phyloP scores from a whole-genome alignment of 306 rosid genomes.

The Inga laurina region DNA sequence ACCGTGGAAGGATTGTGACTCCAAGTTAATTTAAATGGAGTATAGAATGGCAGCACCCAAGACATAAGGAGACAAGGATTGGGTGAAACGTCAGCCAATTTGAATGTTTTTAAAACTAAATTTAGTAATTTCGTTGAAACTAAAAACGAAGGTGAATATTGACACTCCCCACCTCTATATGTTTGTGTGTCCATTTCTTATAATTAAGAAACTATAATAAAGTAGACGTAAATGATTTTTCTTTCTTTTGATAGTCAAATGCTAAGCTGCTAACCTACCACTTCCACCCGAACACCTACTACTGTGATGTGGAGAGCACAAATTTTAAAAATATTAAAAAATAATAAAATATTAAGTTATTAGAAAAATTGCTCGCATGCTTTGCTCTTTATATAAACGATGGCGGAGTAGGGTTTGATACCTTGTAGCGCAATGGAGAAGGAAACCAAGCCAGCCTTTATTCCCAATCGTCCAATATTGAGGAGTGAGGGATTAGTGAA shows the following conservation, averaged over 20 bases:
- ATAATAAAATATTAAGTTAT: no score
- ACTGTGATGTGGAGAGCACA: no score
- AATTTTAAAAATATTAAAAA: no score
- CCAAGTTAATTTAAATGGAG: no score
- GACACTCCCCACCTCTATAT: not conserved
- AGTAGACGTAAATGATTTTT: not conserved
- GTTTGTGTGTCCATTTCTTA: not conserved
- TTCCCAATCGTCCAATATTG: conserved; percentile 32
- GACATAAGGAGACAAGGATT: not conserved
- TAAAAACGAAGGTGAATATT: not conserved
- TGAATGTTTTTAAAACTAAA: no score
- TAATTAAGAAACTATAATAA: no score
- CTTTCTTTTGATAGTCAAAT: no score
- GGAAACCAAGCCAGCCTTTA: conserved; percentile 6
- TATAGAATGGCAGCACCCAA: not conserved
- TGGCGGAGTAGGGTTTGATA: not conserved
- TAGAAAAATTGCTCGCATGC: no score
- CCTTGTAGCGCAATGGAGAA: conserved; percentile 42
- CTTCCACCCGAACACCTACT: no score
- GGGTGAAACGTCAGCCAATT: not conserved
- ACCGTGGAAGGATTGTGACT: no score
- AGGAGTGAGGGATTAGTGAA: conserved; percentile 48
- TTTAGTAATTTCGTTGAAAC: not conserved
- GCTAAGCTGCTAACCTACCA: no score
- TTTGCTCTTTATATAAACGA: not conserved